These are phyloP conservation scores for Deinandra increscens DNA, from an alignment of 129 eudicot species.

Conservation along the genomic window DNA sequence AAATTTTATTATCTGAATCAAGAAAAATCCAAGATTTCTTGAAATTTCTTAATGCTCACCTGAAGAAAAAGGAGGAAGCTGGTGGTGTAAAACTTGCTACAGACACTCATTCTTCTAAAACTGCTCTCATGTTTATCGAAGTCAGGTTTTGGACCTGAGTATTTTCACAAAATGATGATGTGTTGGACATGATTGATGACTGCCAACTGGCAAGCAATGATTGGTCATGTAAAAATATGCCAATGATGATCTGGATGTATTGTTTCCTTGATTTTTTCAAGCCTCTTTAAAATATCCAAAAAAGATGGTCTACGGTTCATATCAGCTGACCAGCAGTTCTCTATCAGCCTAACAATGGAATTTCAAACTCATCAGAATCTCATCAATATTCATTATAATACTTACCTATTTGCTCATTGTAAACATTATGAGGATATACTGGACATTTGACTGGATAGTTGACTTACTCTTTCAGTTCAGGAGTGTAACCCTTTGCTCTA, in stretches of 20 bases:
- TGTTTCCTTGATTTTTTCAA: conserved; percentile 66
- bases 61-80: conserved; percentile 18
- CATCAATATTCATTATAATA: background rate
- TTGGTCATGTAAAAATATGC: conserved; percentile 54
- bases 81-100: conserved; percentile 18
- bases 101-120: conserved; percentile 18
- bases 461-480: conserved; percentile 87
- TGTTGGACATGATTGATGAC: background rate
- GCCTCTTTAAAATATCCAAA: conserved; percentile 72
- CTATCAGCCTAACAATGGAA: conserved; percentile 50
- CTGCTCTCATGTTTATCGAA: conserved; percentile 3
- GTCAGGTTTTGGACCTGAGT: conserved; percentile 11
- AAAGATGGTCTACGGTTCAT: conserved; percentile 76
- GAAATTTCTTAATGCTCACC: conserved; percentile 20
- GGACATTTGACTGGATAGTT: conserved; percentile 5
- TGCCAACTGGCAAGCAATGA: conserved; percentile 1
- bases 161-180: conserved; percentile 27
- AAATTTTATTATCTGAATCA: conserved; percentile 23
- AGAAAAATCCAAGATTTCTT: conserved; percentile 19
- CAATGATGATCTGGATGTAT: conserved; percentile 69
- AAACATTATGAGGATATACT: background rate
- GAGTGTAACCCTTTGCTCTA: conserved; percentile 58
- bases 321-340: conserved; percentile 77
- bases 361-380: conserved; percentile 25
- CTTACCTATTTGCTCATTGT: background rate